Evolutionary conservation across 140 eudicot species (phyloP).

Genomic region (Cichorium intybus): DNA sequence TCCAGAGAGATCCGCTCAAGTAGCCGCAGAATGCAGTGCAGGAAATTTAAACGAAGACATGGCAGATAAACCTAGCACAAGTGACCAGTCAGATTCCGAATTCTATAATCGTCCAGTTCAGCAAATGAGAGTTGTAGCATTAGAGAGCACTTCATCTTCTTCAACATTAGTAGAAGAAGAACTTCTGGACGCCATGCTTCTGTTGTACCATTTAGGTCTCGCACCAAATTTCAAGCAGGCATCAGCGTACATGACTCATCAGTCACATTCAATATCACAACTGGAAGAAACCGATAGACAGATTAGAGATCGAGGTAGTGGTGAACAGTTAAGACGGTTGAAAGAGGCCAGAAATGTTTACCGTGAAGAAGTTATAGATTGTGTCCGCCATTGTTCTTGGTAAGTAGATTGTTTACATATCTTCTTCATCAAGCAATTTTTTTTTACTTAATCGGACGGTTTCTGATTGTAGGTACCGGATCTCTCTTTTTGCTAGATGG

Average conservation of each 20-base stretch:
- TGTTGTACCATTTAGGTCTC: slow-evolving; percentile 85
- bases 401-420: slow-evolving; percentile 26
- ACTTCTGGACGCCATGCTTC: slow-evolving; percentile 93
- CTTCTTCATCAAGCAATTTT: neutral
- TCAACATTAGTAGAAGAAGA: slow-evolving; percentile 89
- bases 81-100: slow-evolving; percentile 89
- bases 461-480: slow-evolving; percentile 62
- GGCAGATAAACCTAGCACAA: slow-evolving; percentile 87
- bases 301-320: slow-evolving; percentile 62
- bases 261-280: slow-evolving; percentile 76
- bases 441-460: neutral
- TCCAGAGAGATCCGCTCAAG: slow-evolving; percentile 92
- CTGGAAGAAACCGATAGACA: slow-evolving; percentile 90
- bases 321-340: slow-evolving; percentile 76
- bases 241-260: slow-evolving; percentile 78
- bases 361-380: slow-evolving; percentile 89
- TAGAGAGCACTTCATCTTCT: slow-evolving; percentile 59
- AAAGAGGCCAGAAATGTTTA: slow-evolving; percentile 79
- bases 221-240: slow-evolving; percentile 98
- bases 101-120: slow-evolving; percentile 65
- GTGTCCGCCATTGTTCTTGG: slow-evolving; percentile 90
- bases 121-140: slow-evolving; percentile 60
- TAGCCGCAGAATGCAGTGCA: slow-evolving; percentile 75
- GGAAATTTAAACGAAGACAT: slow-evolving; percentile 87
- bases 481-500: slow-evolving; percentile 86